Evolutionary conservation across 306 rosid genomes (phyloP).

Genomic region (Pterocarpus santalinus): DNA sequence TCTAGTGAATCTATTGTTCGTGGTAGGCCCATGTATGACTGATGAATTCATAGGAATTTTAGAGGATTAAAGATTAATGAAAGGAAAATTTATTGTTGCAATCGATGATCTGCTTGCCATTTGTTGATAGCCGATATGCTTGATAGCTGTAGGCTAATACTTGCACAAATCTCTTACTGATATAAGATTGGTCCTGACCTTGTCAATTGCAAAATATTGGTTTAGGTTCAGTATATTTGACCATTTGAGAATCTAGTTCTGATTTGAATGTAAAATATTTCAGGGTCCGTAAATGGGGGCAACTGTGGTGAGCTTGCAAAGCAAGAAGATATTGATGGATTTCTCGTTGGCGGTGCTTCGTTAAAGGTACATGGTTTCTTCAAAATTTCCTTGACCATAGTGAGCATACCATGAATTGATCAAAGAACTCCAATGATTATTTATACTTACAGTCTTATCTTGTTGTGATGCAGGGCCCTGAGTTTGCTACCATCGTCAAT

Average conservation of each 20-base stretch:
- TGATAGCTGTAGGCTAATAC: not conserved
- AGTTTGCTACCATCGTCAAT: constrained; percentile 85
- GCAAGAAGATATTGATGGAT: constrained; percentile 97
- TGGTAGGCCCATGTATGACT: not conserved
- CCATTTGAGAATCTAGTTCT: constrained; percentile 8
- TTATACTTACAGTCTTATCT: constrained; percentile 39
- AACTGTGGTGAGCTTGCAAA: constrained; percentile 92
- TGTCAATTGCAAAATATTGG: constrained; percentile 15
- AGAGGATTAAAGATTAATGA: not conserved
- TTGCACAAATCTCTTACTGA: not conserved
- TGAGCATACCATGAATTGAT: not conserved
- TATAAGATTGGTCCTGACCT: constrained; percentile 32
- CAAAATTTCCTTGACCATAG: constrained; percentile 14
- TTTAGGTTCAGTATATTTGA: constrained; percentile 7
- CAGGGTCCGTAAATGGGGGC: constrained; percentile 97
- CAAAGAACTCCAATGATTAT: not conserved
- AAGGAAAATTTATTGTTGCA: constrained; percentile 13
- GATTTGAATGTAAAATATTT: constrained; percentile 7
- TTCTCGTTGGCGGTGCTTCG: constrained; percentile 98
- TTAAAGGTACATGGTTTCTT: constrained; percentile 78
- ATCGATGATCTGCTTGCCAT: constrained; percentile 14
- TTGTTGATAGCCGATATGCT: constrained; percentile 12
- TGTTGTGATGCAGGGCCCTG: constrained; percentile 79
- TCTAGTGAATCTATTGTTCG: constrained; percentile 20
- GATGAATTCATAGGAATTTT: not conserved